A percentile compares a stretch with the other conserved stretches of the same genome.
Evolutionary conservation across 805 yeast species (phyloP).

Genomic region (Lipomyces lipofer): DNA sequence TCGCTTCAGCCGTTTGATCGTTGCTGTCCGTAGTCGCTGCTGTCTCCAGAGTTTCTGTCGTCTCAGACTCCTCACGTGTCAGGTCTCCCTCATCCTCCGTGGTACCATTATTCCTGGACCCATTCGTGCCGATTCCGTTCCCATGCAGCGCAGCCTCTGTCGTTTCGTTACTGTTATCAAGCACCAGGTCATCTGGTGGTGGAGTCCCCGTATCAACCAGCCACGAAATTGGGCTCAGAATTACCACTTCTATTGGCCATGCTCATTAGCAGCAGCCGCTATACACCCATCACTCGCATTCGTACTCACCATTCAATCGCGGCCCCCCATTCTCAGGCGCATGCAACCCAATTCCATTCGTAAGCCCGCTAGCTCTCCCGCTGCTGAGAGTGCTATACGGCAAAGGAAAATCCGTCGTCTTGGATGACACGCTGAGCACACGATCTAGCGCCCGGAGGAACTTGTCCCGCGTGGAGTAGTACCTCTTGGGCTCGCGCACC

Average conservation of each 20-base stretch:
- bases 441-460: conserved; percentile 36
- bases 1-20: neutral
- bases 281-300: too few species aligned
- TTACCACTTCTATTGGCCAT: conserved; percentile 24
- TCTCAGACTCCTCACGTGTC: neutral
- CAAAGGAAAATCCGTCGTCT: conserved; percentile 10
- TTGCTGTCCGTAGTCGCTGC: neutral
- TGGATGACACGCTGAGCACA: conserved; percentile 31
- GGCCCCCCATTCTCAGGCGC: too few species aligned
- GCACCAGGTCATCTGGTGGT: conserved; percentile 22
- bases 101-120: neutral
- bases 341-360: neutral
- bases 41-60: neutral
- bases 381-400: too few species aligned
- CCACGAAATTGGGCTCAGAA: conserved; percentile 34
- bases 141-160: too few species aligned
- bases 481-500: conserved; percentile 34
- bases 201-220: conserved; percentile 35
- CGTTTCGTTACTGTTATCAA: too few species aligned
- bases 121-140: too few species aligned
- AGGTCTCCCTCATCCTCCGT: neutral
- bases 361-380: neutral
- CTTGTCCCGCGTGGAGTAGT: conserved; percentile 35
- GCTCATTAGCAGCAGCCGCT: too few species aligned
- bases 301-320: too few species aligned